Evolutionary conservation across 1,284 basidiomycete genomes (phyloP).

Genomic region (Pseudozyma sp.): DNA sequence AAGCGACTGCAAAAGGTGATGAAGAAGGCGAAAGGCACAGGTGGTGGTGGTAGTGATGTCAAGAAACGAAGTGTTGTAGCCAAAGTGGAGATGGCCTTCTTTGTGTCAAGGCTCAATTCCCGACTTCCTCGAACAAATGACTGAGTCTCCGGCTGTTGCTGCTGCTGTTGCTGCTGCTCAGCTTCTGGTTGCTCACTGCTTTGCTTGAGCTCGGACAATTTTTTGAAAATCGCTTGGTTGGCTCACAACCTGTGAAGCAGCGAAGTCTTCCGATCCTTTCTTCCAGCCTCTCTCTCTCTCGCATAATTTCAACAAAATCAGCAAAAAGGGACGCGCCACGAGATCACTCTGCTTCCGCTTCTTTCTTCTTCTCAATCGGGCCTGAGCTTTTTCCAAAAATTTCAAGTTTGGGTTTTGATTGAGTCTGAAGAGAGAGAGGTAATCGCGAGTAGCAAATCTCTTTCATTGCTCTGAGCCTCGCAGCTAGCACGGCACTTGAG

Average conservation of each 20-base stretch:
- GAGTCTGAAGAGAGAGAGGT: background rate
- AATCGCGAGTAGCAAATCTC: too few relatives aligned
- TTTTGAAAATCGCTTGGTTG: slow-evolving; percentile 28
- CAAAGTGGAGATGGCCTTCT: slow-evolving; percentile 30
- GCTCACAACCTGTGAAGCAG: background rate
- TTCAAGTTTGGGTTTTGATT: slow-evolving; percentile 10
- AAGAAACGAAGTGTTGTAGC: background rate
- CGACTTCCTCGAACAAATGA: slow-evolving; percentile 25
- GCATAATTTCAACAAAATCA: slow-evolving; percentile 14
- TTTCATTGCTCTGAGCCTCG: too few relatives aligned
- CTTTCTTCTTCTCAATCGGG: background rate
- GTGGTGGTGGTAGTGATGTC: background rate
- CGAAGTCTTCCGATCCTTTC: slow-evolving; percentile 16
- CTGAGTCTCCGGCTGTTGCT: background rate
- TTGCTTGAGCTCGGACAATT: too few relatives aligned
- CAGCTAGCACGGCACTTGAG: slow-evolving; percentile 23
- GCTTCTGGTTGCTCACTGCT: too few relatives aligned
- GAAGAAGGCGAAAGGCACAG: background rate
- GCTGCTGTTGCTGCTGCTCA: too few relatives aligned
- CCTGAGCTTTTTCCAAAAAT: slow-evolving; percentile 4
- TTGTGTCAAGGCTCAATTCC: background rate
- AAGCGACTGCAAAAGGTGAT: background rate
- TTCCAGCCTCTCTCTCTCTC: slow-evolving; percentile 2
- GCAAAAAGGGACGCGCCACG: slow-evolving; percentile 26
- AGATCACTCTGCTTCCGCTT: slow-evolving; percentile 31